Evolutionary conservation across 139 green algal genomes (phyloP), one percentile per base, ranked within the genome.

Genomic region (Micractinium sp.): DNA sequence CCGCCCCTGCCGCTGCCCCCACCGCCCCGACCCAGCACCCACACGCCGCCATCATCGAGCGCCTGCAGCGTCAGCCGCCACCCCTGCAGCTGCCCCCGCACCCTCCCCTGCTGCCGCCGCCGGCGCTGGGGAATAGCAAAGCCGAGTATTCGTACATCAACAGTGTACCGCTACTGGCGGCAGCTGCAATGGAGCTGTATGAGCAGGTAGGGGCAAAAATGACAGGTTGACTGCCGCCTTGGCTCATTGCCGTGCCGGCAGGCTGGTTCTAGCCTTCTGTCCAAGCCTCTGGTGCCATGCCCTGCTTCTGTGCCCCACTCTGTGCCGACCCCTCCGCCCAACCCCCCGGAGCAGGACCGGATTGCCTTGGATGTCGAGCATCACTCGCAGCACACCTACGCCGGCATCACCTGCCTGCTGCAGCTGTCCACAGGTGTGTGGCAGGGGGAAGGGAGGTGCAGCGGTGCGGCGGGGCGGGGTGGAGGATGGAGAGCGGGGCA

Each of bases 361-460:
- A 77, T 98, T 73, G 96, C 91, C 0, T 27, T 98, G 60, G 96
- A 98, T 82, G 86, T 94, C 5, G 96, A 98, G 90, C 93, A 96
- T 75, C 88, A 94, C 81, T 31, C 88, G 1, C 61, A 85, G 67
- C 89, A 92, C 67, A 94, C 84, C 61, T 98, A 98, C 86, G 88
- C 92, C 3, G 96, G 96, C 63, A 56, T 96, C 9, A 91, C 93
- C 0, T 98, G 96, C 92, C 88, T 98, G 63, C 67, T 98, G 63
- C 96, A 98, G 91, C 81, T 98, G 29, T 94, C 92, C 25, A 95
- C 92, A 88, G 93, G 93, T 90, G 76, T 56, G 87, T 1, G 13
- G 18, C 12, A 5, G n/a, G 16, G 31, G 71, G 31, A 5, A 0
- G 31, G 4, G 2, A 19, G 9, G 0, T 41, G 25, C 27, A 23